phyloP scores from a whole-genome alignment of 1,284 basidiomycete species.

The Cystobasidiaceae sp. region DNA sequence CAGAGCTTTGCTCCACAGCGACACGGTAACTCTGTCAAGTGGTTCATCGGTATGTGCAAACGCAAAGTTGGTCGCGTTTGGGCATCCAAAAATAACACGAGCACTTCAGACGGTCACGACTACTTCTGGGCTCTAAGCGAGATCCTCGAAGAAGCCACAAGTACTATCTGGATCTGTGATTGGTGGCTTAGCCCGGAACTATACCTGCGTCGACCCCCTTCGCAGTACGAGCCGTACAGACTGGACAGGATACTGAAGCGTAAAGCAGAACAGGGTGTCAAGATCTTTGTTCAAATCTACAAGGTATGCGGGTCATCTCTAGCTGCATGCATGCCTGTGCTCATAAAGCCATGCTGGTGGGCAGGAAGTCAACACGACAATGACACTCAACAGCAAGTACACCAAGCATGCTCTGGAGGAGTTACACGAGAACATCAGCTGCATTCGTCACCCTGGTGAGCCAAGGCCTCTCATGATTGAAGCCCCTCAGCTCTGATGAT shows the following conservation, averaged over 20 bases:
- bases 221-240: conserved; percentile 73
- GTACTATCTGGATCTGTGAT: conserved; percentile 45
- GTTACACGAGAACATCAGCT: conserved; percentile 77
- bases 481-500: no score
- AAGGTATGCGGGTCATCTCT: no score
- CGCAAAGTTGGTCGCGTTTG: no score
- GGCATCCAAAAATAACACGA: no score
- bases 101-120: conserved; percentile 54
- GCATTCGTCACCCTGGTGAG: conserved; percentile 53
- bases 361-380: conserved; percentile 64
- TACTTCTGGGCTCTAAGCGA: conserved; percentile 91
- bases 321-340: no score
- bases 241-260: conserved; percentile 74
- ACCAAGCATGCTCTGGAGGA: conserved; percentile 64
- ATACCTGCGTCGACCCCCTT: conserved; percentile 81
- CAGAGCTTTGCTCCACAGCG: conserved; percentile 71
- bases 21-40: conserved; percentile 71
- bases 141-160: conserved; percentile 60
- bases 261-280: conserved; percentile 85
- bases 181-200: conserved; percentile 48
- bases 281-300: conserved; percentile 70
- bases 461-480: no score
- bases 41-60: no score
- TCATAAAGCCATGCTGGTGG: no score
- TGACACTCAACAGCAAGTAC: conserved; percentile 60